Evolutionary conservation across 2,329 filamentous ascomycete species (phyloP), one percentile per base, ranked within the genome.

Genomic region (Neoscytalidium dimidiatum): DNA sequence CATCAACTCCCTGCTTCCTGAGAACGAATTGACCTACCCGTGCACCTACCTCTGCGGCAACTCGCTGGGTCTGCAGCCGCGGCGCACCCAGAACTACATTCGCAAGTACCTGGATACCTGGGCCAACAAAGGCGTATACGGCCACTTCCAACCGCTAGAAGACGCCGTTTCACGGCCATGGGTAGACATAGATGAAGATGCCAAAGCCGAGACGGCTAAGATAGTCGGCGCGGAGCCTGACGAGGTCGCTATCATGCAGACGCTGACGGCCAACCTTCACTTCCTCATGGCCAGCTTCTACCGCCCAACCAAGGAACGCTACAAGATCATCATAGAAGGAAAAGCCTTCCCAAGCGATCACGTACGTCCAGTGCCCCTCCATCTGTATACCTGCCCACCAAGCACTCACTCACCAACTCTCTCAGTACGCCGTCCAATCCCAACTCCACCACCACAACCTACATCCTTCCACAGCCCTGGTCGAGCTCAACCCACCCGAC

Each of bases 271-370:
- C 23, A 96, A 96, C 75, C 75, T 96, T 66, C 92, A 96, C 75
- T 77, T 96, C 17, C 81, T 95, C 72, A 88, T 96, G 88, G 89
- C 90, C 7, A 92, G 90, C 77, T 96, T 96, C 79, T 96, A 94
- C 79, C 83, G 81, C 62, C 92, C 92, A 0, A 90, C 84, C 0
- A 78, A 80, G 52, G 80, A 85, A 73, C 83, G 79, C 43, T 90
- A 90, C 79, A 95, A 94, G 80, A 90, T 96, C 68, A 90, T 96
- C 61, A 83, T 94, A n/a, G 92, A 97, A 77, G 92, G 91, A 77
- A 93, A 93, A 73, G 92, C 93, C 0, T 97, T 97, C 70, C 94
- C 93, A 0, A 94, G 90, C 75, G 93, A 97, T 73, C 90, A 92
- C 77, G 88, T 89, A 82, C 70, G 84, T 73, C n/a, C n/a, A n/a